Conservation (phyloP, 1,284 basidiomycete genomes). For the Fistulina hepatica region DNA sequence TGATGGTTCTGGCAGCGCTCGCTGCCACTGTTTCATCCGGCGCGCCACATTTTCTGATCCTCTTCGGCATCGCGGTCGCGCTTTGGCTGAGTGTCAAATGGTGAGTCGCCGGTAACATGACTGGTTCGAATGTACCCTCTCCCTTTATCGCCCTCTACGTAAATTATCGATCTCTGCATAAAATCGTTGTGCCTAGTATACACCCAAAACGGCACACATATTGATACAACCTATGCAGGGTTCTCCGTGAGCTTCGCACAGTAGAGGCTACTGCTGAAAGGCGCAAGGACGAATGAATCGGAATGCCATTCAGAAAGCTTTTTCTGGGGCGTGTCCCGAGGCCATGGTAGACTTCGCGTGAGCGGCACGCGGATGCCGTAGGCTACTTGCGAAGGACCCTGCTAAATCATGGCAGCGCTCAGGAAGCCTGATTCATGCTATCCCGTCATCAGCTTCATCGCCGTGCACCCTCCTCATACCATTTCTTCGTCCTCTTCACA, state of each 20-base stretch:
- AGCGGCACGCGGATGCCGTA: no score
- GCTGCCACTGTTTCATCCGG: slow-evolving; percentile 43
- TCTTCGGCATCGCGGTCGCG: slow-evolving; percentile 51
- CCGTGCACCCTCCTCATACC: slow-evolving; percentile 67
- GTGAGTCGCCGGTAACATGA: slow-evolving; percentile 27
- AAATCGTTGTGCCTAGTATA: no score
- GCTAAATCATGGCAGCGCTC: slow-evolving; percentile 13
- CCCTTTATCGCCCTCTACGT: no score
- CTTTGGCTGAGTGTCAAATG: slow-evolving; percentile 75
- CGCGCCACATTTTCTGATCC: slow-evolving; percentile 50
- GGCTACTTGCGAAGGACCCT: no score
- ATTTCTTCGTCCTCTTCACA: slow-evolving; percentile 61
- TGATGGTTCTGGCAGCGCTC: slow-evolving; percentile 46
- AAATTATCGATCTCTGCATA: no score
- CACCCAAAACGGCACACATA: no score
- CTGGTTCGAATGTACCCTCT: slow-evolving; percentile 11
- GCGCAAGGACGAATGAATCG: slow-evolving; percentile 21
- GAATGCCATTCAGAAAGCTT: no score
- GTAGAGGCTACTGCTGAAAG: slow-evolving; percentile 17
- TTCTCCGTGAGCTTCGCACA: slow-evolving; percentile 39
- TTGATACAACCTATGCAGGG: slow-evolving; percentile 34
- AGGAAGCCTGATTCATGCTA: slow-evolving; percentile 2
- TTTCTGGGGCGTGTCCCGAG: no score
- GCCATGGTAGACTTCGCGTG: no score
- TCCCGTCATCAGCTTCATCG: slow-evolving; percentile 28